A percentile compares a stretch with the other conserved stretches of the same genome.
Conservation (phyloP, 192 early-diverging fungal species). For the Haplosporangium gracile region DNA sequence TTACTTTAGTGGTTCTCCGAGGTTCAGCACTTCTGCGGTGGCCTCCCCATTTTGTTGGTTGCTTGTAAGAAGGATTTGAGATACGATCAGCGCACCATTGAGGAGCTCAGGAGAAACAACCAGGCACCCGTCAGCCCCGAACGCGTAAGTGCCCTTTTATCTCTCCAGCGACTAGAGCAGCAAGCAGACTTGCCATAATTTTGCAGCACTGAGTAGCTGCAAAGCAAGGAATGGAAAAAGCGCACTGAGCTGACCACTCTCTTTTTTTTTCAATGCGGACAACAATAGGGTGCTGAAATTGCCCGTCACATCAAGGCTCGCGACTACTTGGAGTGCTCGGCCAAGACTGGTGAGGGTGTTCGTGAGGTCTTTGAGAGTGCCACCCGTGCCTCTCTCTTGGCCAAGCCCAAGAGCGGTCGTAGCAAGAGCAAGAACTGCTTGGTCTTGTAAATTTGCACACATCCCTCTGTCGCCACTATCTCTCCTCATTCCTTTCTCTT, state of each 20-base stretch:
- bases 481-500: neutral
- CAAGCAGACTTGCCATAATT: neutral
- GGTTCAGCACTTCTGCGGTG: slow-evolving; percentile 89
- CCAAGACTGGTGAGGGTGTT: slow-evolving; percentile 85
- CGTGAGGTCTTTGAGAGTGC: slow-evolving; percentile 90
- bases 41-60: slow-evolving; percentile 87
- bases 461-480: neutral
- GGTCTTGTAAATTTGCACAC: slow-evolving; percentile 32
- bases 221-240: neutral
- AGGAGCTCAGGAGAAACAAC: slow-evolving; percentile 80
- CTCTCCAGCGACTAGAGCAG: neutral
- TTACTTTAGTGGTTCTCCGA: slow-evolving; percentile 87
- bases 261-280: neutral
- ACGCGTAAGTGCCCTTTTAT: slow-evolving; percentile 65
- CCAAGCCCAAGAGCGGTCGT: slow-evolving; percentile 31
- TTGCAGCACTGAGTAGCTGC: too few relatives aligned
- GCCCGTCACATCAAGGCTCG: slow-evolving; percentile 87
- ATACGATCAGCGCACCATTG: slow-evolving; percentile 82
- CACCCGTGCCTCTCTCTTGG: slow-evolving; percentile 81
- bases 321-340: slow-evolving; percentile 94
- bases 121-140: slow-evolving; percentile 81
- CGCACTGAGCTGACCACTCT: neutral
- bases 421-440: slow-evolving; percentile 31
- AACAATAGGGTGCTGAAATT: slow-evolving; percentile 74
- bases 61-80: slow-evolving; percentile 93